Conservation (phyloP, 306 rosid species). For the Urtica urens region DNA sequence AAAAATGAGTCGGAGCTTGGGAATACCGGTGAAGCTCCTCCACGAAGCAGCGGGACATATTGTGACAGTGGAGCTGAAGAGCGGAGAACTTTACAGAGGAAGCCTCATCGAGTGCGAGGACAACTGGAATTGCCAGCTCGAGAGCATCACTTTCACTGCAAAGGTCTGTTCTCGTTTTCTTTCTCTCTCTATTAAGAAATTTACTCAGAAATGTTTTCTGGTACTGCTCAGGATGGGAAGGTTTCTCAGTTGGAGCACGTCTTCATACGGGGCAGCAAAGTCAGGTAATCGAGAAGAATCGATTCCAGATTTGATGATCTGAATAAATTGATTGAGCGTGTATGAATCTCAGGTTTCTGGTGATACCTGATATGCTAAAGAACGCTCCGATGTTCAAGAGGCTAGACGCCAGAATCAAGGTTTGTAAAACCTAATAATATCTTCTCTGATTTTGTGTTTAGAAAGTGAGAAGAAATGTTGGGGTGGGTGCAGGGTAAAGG, state of each 20-base stretch:
- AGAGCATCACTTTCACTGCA: constrained; percentile 97
- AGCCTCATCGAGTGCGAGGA: constrained; percentile 97
- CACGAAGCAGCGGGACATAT: constrained; percentile 97
- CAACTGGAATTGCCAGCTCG: constrained; percentile 99
- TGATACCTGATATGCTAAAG: constrained; percentile 96
- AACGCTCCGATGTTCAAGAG: constrained; percentile 99
- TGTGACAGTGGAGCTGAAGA: constrained; percentile 91
- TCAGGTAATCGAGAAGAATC: constrained; percentile 37
- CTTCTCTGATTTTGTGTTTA: constrained; percentile 12
- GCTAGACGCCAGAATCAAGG: constrained; percentile 94
- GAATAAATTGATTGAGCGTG: too few species aligned
- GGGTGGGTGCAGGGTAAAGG: constrained; percentile 80
- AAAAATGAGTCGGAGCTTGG: constrained; percentile 90
- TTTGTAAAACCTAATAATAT: constrained; percentile 5
- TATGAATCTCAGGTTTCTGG: constrained; percentile 73
- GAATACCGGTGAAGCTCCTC: constrained; percentile 96
- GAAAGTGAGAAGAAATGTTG: constrained; percentile 10
- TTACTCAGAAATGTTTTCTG: too few species aligned
- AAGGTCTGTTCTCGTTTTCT: constrained; percentile 33
- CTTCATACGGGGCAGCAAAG: constrained; percentile 97
- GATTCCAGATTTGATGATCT: not conserved
- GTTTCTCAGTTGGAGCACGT: constrained; percentile 96
- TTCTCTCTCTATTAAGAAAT: too few species aligned
- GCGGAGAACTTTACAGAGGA: constrained; percentile 97
- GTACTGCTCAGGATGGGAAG: constrained; percentile 95